Base-by-base conservation (phyloP, 306 rosid genomes). In the Vigna hirtella region DNA sequence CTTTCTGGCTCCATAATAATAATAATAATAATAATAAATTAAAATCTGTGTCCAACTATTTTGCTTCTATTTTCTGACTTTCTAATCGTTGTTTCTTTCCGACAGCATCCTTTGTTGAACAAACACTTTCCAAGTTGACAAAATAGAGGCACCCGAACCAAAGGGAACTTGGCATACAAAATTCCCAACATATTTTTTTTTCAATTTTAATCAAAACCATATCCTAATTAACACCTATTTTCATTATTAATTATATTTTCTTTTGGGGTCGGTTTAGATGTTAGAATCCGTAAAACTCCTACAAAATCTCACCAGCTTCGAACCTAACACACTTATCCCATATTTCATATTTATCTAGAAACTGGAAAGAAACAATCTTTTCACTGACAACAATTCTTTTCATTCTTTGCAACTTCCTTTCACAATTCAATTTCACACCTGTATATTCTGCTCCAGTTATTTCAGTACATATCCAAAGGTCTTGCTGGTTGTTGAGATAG, bases 51-150 rank as follows among this genome's bases (percentile, higher is more conserved):
- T 52, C 50, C 55, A 48, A 20, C 32, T 26, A 51, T 64, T 30
- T 61, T 81, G 57, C 56, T 52, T 74, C 34, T 71, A 57, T 56
- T 83, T 74, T 71, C 82, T 89, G 91, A 89, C 88, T 84, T 87
- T 83, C 48, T 84, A 80, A 72, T 66, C 6, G 68, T 32, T 51
- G 77, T 83, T 77, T 57, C 45, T 83, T 77, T 57, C 45, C 32
- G 28, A 58, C 80, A 76, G 83, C 84, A 55, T 83, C 84, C 85
- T 80, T 81, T 80, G 87, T 87, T 89, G 88, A 89, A 89, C 58
- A 22, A 85, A 87, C 64, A 16, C 76, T 47, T 69, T 69, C 22
- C 28, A 49, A 20, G 24, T 52, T 51, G 47, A 59, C 85, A 42
- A 26, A 78, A 34, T 26, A n/a, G 24, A 48, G 76, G 66, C 84